Evolutionary conservation across 2,329 filamentous ascomycete species (phyloP), one percentile per base, ranked within the genome.

Genomic region (Nothopassalora personata): DNA sequence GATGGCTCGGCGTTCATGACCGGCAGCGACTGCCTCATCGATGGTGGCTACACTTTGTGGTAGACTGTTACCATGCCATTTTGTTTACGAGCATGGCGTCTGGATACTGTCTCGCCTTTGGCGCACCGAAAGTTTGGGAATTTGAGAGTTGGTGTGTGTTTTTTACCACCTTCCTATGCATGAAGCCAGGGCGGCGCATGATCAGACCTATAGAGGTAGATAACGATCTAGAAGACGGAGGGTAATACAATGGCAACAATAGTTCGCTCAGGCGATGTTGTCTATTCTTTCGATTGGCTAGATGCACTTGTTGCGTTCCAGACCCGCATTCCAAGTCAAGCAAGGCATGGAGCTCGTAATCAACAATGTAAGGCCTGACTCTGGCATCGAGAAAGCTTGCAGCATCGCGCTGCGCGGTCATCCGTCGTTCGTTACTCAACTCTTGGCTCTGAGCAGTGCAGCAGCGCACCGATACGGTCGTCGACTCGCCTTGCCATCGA

Each of bases 1-100:
- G 88, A 91, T 70, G 82, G 87, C 8, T 87, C 84, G 45, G 77
- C 79, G 66, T 92, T 89, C 79, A 89, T 91, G 87, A 92, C 89
- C 36, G 89, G 89, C 54, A 81, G 83, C 71, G 88, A 91, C 77
- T 81, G 86, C 74, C 76, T 86, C 71, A 88, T 88, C 62, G 87
- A 90, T 69, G 86, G 86, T 68, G 86, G 86, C 52, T 88, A 88
- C 78, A 85, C 83, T 48, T 81, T 84, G 68, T 85, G 72, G 73
- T 75, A 71, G 62, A 31, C 45, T 30, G 34, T 18, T 4, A 23
- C 49, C 43, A 34, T 23, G 31, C 43, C 30, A 27, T 27, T 28
- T 47, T 30, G 53, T n/a, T 31, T 52, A 23, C 43, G 51, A 51
- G 62, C 60, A 56, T 60, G 61, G 59, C 59, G 61, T 63, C 51